Evolutionary conservation across 2,329 filamentous ascomycete species (phyloP), one percentile per base, ranked within the genome.

Genomic region (Cladophialophora bantiana): DNA sequence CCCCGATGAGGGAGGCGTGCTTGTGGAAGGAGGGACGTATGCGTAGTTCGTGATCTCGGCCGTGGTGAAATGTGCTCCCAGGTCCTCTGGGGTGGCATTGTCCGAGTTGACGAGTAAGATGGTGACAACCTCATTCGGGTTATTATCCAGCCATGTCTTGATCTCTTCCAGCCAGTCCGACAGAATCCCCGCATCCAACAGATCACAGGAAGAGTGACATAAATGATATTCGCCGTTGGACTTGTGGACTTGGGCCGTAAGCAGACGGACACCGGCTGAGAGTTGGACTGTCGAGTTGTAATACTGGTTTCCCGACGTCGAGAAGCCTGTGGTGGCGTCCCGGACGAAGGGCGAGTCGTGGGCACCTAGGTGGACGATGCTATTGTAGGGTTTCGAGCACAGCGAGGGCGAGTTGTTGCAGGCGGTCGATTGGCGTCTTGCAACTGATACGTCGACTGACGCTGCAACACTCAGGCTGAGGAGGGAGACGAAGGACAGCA

Each of bases 401-500:
- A 95, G 85, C 52, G 83, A 80, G 0, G 91, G 90, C 0, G 90
- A 93, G 82, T 94, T 94, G 81, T 95, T 95, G 85, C 92, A 95
- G 36, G 88, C 87, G 26, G 78, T 79, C 10, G 77, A 64, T 20
- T 71, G 58, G 53, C 70, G 66, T 53, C 53, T 48, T 18, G 45
- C 38, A 34, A 62, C 50, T 13, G 56, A 54, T 20, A 59, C 59
- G 18, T 66, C 56, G 34, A 63, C 13, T 34, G 62, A 69, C 7
- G 62, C 57, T 12, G 69, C 69, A 34, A 63, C 55, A 31, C 63
- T 50, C 18, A 69, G 52, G 40, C 45, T 54, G 48, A 71, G 64
- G 48, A 69, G 55, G 4, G 62, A 53, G 35, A 67, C 26, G 20
- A 68, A 59, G 36, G 62, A 68, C 7, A 62, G 15, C 10, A 71